These are phyloP conservation scores for Mortierella sp. DNA, from an alignment of 371 early-diverging fungal species.

Conservation along the genomic window DNA sequence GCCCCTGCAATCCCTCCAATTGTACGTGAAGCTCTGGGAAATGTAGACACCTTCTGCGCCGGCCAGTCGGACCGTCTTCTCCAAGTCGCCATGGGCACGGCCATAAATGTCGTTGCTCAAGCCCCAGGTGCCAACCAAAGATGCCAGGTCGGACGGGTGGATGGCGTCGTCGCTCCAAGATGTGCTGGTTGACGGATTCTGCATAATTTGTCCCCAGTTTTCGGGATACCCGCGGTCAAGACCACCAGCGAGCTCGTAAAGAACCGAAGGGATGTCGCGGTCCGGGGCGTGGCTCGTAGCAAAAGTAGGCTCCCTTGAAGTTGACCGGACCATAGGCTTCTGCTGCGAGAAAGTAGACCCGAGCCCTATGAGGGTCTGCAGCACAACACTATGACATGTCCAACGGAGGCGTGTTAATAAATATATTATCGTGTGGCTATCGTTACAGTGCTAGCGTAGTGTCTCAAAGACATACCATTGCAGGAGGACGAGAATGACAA, in stretches of 20 bases:
- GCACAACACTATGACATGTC: too few species aligned
- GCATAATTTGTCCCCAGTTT: slow-evolving; percentile 18
- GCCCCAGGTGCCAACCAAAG: slow-evolving; percentile 12
- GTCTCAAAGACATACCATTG: too few species aligned
- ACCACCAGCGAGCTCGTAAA: not conserved
- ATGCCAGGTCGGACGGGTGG: not conserved
- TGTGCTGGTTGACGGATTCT: slow-evolving; percentile 6
- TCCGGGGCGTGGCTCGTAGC: too few species aligned
- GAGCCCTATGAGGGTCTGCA: too few species aligned
- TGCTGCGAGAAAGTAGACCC: too few species aligned
- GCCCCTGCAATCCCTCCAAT: not conserved
- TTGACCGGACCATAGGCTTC: too few species aligned
- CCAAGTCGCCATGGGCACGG: not conserved
- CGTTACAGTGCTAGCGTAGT: too few species aligned
- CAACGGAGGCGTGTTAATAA: too few species aligned
- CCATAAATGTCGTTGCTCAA: not conserved
- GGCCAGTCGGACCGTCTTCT: not conserved
- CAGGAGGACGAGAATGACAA: too few species aligned
- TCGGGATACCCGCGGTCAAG: slow-evolving; percentile 15
- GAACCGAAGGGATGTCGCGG: not conserved
- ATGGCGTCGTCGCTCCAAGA: not conserved
- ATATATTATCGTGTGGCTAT: too few species aligned
- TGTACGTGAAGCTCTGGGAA: slow-evolving; percentile 19
- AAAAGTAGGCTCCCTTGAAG: too few species aligned
- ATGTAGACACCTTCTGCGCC: slow-evolving; percentile 13